Evolutionary conservation across 345 rosid genomes (phyloP), one percentile per base, ranked within the genome.

Genomic region (Eucalyptus pumila): DNA sequence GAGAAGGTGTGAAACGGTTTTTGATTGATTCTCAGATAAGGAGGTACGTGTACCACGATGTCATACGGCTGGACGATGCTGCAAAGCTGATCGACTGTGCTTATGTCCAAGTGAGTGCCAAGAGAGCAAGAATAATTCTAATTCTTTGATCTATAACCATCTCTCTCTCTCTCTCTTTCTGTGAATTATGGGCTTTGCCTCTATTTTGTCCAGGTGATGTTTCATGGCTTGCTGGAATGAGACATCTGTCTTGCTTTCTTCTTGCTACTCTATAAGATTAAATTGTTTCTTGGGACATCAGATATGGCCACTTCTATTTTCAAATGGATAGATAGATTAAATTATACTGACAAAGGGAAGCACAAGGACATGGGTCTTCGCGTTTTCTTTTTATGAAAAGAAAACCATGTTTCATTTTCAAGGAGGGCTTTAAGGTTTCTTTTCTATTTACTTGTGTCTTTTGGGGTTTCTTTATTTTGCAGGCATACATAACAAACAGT

Each of bases 21-120:
- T 87, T 87, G 24, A 50, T 44, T 42, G n/a, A 21, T 87, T 88
- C 32, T 40, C 92, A 95, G 94, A 90, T 95, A 89, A 89, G 97
- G 54, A 92, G 97, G 81, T 95, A 95, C 72, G 97, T 95, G 26
- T 95, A 95, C 87, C 93, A 95, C 45, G 96, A 95, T 86, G 96
- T 95, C 8, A 58, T 95, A 1, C 86, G 95, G 88, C 48, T 95
- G 80, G 92, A 88, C 27, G 96, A 95, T 88, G 93, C 94, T 54
- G 92, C 92, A 62, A 94, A 93, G 85, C 87, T 95, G 60, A 89
- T 95, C 54, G 94, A 95, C 90, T 95, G 95, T 83, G 90, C 94
- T 60, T 89, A 83, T 48, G 95, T 95, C 91, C 97, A 95, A 90
- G 97, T 94, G 87, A 89, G 93, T 89, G 37, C 5, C 3, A 23